Percentiles rank a stretch among this genome's conserved stretches.
phyloP scores from a whole-genome alignment of 1,139 yeast species.

The Lodderomyces elongisporus region DNA sequence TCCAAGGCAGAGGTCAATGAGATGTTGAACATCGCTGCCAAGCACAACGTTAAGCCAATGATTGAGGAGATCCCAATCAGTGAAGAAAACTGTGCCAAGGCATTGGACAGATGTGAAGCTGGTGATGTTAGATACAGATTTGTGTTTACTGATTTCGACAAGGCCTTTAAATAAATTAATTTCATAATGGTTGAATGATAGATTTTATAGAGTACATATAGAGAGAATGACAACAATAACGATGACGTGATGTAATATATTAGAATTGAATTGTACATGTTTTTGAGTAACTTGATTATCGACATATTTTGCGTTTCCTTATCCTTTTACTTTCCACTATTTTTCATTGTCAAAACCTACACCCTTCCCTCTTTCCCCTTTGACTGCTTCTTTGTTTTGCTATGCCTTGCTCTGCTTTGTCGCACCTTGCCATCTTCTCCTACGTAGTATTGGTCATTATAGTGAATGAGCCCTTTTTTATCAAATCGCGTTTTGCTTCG shows the following conservation, averaged over 20 bases:
- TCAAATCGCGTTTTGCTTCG: slow-evolving; percentile 30
- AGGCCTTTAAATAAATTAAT: slow-evolving; percentile 27
- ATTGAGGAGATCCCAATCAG: slow-evolving; percentile 37
- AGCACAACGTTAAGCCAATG: slow-evolving; percentile 37
- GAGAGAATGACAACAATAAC: not conserved
- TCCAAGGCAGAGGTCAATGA: slow-evolving; percentile 30
- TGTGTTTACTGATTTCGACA: slow-evolving; percentile 53
- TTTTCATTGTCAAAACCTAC: no score
- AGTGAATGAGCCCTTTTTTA: slow-evolving; percentile 25
- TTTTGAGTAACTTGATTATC: no score
- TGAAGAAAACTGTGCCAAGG: slow-evolving; percentile 25
- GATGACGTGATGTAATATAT: no score
- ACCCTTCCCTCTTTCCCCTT: no score
- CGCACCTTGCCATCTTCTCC: not conserved
- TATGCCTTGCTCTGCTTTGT: no score
- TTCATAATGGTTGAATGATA: no score
- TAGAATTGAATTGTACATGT: no score
- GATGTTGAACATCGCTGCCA: slow-evolving; percentile 39
- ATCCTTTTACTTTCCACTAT: no score
- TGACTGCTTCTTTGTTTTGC: no score
- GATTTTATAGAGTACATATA: slow-evolving; percentile 2
- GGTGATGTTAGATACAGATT: slow-evolving; percentile 64
- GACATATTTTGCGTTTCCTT: no score
- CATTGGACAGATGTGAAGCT: slow-evolving; percentile 27
- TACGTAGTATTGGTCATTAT: slow-evolving; percentile 8